Evolutionary conservation across 441 rosid genomes (phyloP).

Genomic region (Populus hybrid): DNA sequence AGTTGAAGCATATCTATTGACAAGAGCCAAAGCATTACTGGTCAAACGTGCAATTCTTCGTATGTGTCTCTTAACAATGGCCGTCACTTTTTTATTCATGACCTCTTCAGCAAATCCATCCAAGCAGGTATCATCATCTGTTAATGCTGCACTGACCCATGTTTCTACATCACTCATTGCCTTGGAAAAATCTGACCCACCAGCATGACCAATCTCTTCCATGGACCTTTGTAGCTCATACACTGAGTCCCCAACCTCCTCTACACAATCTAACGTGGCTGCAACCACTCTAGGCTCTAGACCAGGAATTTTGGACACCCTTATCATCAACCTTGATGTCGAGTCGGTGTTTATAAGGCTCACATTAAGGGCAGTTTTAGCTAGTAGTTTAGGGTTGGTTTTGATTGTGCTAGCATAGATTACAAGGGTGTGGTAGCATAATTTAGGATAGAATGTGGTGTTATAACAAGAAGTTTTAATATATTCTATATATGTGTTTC

Average conservation of each 20-base stretch:
- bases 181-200: constrained; percentile 30
- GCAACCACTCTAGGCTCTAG: constrained; percentile 33
- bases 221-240: constrained; percentile 52
- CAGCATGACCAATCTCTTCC: constrained; percentile 37
- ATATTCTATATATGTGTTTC: constrained; percentile 35
- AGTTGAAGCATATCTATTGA: constrained; percentile 53
- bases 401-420: constrained; percentile 49
- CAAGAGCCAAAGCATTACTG: constrained; percentile 68
- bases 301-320: constrained; percentile 32
- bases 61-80: constrained; percentile 37
- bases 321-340: constrained; percentile 33
- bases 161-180: constrained; percentile 56
- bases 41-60: constrained; percentile 46
- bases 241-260: constrained; percentile 49
- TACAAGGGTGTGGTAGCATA: constrained; percentile 62
- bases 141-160: constrained; percentile 80
- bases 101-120: constrained; percentile 49
- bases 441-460: constrained; percentile 50
- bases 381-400: constrained; percentile 43
- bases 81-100: constrained; percentile 33
- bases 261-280: constrained; percentile 61
- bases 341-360: constrained; percentile 45
- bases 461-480: constrained; percentile 53
- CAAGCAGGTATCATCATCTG: constrained; percentile 66
- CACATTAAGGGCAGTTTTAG: constrained; percentile 52